Evolutionary conservation across 106 monocot species (phyloP).

Genomic region (Posidonia australis): DNA sequence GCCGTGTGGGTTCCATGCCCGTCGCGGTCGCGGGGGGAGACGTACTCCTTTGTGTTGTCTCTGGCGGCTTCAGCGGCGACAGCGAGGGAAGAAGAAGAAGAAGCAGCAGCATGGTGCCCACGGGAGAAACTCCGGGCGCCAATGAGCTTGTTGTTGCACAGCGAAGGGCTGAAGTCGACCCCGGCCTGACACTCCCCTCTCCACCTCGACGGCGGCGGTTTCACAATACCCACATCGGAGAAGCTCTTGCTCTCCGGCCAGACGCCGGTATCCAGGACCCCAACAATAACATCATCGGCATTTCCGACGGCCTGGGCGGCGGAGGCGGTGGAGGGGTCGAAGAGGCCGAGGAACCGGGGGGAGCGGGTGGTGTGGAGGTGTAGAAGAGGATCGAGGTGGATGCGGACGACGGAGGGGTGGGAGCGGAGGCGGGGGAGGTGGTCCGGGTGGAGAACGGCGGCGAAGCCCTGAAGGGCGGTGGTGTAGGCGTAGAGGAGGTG

Average conservation of each 20-base stretch:
- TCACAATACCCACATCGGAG: constrained; percentile 26
- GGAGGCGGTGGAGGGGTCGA: constrained; percentile 1
- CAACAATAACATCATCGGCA: constrained; percentile 31
- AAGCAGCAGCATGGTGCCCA: constrained; percentile 32
- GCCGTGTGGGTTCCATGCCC: constrained; percentile 27
- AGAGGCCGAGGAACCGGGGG: constrained; percentile 30
- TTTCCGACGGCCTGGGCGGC: neutral
- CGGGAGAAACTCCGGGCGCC: constrained; percentile 55
- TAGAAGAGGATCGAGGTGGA: constrained; percentile 20
- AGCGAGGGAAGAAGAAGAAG: neutral
- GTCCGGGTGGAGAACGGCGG: neutral
- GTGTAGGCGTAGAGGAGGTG: constrained; percentile 44
- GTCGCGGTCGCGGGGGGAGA: constrained; percentile 21
- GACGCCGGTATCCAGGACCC: constrained; percentile 51
- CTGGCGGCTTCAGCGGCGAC: neutral
- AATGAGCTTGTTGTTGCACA: constrained; percentile 53
- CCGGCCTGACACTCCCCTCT: constrained; percentile 36
- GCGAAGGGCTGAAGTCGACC: constrained; percentile 28
- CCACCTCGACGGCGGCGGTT: constrained; percentile 24
- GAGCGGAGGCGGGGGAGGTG: constrained; percentile 16
- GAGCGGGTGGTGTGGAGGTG: constrained; percentile 36
- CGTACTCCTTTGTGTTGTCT: constrained; percentile 14
- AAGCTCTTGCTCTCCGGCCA: constrained; percentile 49
- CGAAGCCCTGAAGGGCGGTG: constrained; percentile 22
- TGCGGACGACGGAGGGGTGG: constrained; percentile 26